Evolutionary conservation across 768 basidiomycete genomes (phyloP).

Genomic region (Russula sp.): DNA sequence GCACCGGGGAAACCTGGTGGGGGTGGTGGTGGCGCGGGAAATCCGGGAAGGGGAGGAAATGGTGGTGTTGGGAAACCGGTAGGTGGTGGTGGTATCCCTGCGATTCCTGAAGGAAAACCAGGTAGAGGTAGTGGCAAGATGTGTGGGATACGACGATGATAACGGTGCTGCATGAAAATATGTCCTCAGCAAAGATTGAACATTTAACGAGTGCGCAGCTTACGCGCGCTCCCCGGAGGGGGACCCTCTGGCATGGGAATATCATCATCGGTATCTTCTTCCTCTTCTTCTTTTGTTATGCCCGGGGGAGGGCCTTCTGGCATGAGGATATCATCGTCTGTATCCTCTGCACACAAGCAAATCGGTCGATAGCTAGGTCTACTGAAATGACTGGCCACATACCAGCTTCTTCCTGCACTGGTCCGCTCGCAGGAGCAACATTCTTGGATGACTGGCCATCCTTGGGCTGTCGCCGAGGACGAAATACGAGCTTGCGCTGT

Average conservation of each 20-base stretch:
- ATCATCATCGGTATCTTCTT: slow-evolving; percentile 44
- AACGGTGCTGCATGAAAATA: slow-evolving; percentile 26
- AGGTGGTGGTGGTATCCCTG: slow-evolving; percentile 19
- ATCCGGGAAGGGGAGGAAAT: slow-evolving; percentile 9
- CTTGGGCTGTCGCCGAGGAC: slow-evolving; percentile 39
- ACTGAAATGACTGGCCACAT: neutral
- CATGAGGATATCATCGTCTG: slow-evolving; percentile 64
- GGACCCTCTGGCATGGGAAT: slow-evolving; percentile 60
- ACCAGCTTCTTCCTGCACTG: slow-evolving; percentile 41
- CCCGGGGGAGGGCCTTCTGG: too few relatives aligned
- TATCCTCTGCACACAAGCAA: slow-evolving; percentile 16
- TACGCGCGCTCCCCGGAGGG: slow-evolving; percentile 37
- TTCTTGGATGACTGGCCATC: slow-evolving; percentile 39
- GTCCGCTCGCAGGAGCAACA: slow-evolving; percentile 26
- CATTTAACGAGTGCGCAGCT: slow-evolving; percentile 26
- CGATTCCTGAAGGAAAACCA: too few relatives aligned
- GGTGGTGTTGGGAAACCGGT: slow-evolving; percentile 10
- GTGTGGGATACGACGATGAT: slow-evolving; percentile 23
- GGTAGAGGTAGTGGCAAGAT: slow-evolving; percentile 24
- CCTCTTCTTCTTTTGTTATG: slow-evolving; percentile 20
- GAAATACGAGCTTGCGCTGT: slow-evolving; percentile 78
- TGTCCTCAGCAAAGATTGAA: slow-evolving; percentile 24
- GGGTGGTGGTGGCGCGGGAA: slow-evolving; percentile 28
- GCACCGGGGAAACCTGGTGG: slow-evolving; percentile 19
- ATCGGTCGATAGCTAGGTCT: neutral